Evolutionary conservation across 768 basidiomycete species (phyloP), one percentile per base, ranked within the genome.

Genomic region (Psilocybe cyanescens): DNA sequence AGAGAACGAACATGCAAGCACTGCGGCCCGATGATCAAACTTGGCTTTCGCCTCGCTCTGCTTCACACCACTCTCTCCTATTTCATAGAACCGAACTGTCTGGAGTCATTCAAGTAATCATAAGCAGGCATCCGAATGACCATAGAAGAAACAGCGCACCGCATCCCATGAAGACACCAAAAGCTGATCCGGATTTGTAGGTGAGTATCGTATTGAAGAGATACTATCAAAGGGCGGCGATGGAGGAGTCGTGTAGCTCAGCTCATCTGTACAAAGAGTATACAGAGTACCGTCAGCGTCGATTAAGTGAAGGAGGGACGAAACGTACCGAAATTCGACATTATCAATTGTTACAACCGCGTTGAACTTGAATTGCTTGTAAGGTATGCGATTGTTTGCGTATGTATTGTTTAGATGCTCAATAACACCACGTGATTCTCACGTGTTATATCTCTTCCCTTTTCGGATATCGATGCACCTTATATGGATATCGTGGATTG

Each of bases 141-240:
- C 48, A 60, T 39, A 30, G 47, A 60, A 59, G 58, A 57, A 59
- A 46, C 17, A 28, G 48, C 7, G 33, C 78, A 83, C 85, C 24
- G 92, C 86, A 74, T 99, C 97, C 97, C 97, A 99, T 62, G 92
- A 90, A 11, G 93, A 86, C 16, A 92, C 92, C 0, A 98, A 77
- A 1, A 99, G 77, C 17, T 90, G 87, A 57, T 90, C 82, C 2
- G 95, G 89, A 71, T 91, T 85, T 3, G 82, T 81, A 1, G 94
- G 91, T 19, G 94, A 93, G 74, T 91, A 98, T 33, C 85, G 82
- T 30, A 98, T 77, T 41, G 87, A 82, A 2, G 94, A 91, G 53
- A 97, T 84, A 67, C 90, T 91, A 76, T 97, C 95, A 67, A 93
- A 90, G 0, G 94, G 94, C 0, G 93, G 87, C 0, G 88, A 87